These are phyloP conservation scores for Copromyces sp. DNA, from an alignment of 495 filamentous ascomycete genomes.

Conservation along the genomic window DNA sequence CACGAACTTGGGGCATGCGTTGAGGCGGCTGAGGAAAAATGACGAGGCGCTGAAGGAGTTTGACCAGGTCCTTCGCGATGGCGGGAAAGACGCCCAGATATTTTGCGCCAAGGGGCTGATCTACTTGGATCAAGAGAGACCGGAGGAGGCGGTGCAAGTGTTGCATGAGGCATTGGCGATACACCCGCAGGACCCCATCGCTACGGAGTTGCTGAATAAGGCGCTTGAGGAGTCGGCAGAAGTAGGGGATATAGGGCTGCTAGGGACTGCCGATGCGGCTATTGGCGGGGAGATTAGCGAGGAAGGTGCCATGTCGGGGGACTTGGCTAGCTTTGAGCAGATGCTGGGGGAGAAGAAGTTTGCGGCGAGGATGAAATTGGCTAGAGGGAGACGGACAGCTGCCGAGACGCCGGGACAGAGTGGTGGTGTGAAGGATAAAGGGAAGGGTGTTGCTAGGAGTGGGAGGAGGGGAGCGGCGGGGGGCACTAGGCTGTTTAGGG, in stretches of 20 bases:
- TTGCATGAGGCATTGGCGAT: constrained; percentile 66
- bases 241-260: constrained; percentile 16
- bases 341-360: constrained; percentile 19
- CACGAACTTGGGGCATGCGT: constrained; percentile 81
- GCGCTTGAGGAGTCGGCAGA: constrained; percentile 57
- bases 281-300: not conserved
- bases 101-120: constrained; percentile 67
- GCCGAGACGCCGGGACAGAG: constrained; percentile 5
- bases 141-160: constrained; percentile 56
- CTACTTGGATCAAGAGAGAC: constrained; percentile 54
- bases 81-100: constrained; percentile 60
- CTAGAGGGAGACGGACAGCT: constrained; percentile 6
- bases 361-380: constrained; percentile 14
- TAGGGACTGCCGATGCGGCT: constrained; percentile 1
- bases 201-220: constrained; percentile 63
- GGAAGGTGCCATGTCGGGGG: constrained; percentile 14
- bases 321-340: constrained; percentile 25
- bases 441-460: constrained; percentile 14
- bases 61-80: constrained; percentile 67
- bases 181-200: constrained; percentile 60
- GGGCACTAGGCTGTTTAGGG: not conserved
- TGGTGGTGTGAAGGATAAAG: constrained; percentile 9
- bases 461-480: not conserved
- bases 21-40: constrained; percentile 59
- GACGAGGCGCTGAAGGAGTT: constrained; percentile 68